Conservation (phyloP, 202 grass and related monocot genomes). For the Dendrocalamus latiflorus region DNA sequence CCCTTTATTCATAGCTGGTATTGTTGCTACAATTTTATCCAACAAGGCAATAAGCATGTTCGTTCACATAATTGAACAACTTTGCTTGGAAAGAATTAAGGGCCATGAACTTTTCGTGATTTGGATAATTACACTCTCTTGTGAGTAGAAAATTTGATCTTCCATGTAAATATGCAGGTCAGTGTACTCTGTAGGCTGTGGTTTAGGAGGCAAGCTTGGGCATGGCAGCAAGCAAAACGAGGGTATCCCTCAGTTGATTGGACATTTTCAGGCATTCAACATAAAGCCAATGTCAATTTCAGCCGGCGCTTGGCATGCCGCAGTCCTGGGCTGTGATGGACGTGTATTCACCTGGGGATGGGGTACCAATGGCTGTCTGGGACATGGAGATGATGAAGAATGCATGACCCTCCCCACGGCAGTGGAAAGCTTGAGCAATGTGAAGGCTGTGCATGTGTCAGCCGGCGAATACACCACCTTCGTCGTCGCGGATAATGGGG, state of each 20-base stretch:
- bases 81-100: not conserved
- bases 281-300: slow-evolving; percentile 44
- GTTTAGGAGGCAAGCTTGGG: slow-evolving; percentile 67
- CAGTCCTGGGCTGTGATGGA: slow-evolving; percentile 33
- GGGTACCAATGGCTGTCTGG: slow-evolving; percentile 35
- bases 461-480: slow-evolving; percentile 43
- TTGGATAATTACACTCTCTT: not conserved
- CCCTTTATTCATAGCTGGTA: not conserved
- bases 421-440: slow-evolving; percentile 20
- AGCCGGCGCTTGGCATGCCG: slow-evolving; percentile 53
- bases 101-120: not conserved
- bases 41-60: not conserved
- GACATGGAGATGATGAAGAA: slow-evolving; percentile 35
- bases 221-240: slow-evolving; percentile 20
- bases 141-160: not conserved
- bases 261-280: slow-evolving; percentile 32
- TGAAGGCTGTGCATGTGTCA: slow-evolving; percentile 50
- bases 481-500: slow-evolving; percentile 35
- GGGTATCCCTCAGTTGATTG: slow-evolving; percentile 29
- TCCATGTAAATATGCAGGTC: slow-evolving; percentile 39
- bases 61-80: not conserved
- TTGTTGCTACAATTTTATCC: not conserved
- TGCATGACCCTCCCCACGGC: slow-evolving; percentile 25
- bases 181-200: slow-evolving; percentile 64
- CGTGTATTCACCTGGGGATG: slow-evolving; percentile 67